Evolutionary conservation across 2,329 filamentous ascomycete species (phyloP).

Genomic region (Monosporascus sp.): DNA sequence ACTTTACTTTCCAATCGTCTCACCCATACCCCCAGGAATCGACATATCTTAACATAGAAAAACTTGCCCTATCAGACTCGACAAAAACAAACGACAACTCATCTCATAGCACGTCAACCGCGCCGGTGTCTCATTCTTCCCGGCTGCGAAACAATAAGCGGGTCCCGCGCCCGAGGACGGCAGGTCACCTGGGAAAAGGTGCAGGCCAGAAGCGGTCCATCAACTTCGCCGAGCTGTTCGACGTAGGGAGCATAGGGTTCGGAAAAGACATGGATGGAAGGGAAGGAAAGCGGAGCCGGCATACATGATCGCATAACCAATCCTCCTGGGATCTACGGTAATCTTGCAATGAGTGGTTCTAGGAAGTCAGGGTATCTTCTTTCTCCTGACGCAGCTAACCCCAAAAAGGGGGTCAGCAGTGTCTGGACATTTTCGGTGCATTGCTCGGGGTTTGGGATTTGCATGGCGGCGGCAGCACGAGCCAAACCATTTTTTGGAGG

Average conservation of each 20-base stretch:
- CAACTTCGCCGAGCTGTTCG: constrained; percentile 71
- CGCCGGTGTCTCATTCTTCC: constrained; percentile 23
- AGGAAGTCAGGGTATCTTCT: no score
- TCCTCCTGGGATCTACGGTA: no score
- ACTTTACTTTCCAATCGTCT: constrained; percentile 65
- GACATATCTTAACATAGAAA: constrained; percentile 56
- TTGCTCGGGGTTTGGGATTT: no score
- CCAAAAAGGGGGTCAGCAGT: no score
- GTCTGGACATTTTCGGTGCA: no score
- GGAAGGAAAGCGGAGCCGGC: constrained; percentile 45
- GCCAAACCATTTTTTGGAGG: no score
- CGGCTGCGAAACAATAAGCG: constrained; percentile 19
- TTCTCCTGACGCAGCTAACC: no score
- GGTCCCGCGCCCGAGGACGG: constrained; percentile 17
- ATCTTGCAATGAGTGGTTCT: no score
- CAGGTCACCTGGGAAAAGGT: constrained; percentile 50
- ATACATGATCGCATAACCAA: constrained; percentile 28
- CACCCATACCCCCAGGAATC: constrained; percentile 52
- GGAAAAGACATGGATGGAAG: constrained; percentile 55
- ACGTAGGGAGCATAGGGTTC: constrained; percentile 57
- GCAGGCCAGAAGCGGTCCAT: constrained; percentile 69
- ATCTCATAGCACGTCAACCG: constrained; percentile 20
- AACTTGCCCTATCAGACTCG: constrained; percentile 53
- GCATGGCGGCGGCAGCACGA: no score
- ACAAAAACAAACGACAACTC: constrained; percentile 34